Evolutionary conservation across 805 yeast species (phyloP).

Genomic region (Henningerozyma blattae): DNA sequence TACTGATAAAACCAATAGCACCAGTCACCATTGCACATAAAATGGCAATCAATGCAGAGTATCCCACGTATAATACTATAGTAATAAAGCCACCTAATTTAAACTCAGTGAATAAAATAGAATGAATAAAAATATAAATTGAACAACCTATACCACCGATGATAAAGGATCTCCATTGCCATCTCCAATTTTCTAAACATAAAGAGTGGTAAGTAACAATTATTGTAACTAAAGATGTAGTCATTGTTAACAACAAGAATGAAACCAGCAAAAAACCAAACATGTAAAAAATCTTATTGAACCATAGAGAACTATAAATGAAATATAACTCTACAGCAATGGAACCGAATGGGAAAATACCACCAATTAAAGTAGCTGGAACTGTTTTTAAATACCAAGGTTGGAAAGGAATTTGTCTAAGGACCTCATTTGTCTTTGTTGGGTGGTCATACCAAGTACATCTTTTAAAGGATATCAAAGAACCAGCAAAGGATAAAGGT

Average conservation of each 20-base stretch:
- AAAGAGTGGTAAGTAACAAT: conserved; percentile 73
- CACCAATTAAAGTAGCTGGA: conserved; percentile 63
- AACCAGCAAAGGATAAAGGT: conserved; percentile 78
- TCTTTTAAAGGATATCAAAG: conserved; percentile 59
- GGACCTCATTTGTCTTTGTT: conserved; percentile 87
- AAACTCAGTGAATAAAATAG: conserved; percentile 61
- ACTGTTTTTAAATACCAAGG: conserved; percentile 67
- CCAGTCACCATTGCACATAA: conserved; percentile 78
- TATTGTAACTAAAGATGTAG: conserved; percentile 71
- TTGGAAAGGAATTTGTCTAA: conserved; percentile 89
- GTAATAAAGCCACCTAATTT: conserved; percentile 65
- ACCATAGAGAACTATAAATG: conserved; percentile 86
- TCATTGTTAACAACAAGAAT: conserved; percentile 66
- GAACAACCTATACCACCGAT: conserved; percentile 91
- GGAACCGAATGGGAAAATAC: conserved; percentile 89
- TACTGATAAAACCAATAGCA: conserved; percentile 69
- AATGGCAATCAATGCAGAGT: conserved; percentile 58
- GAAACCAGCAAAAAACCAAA: conserved; percentile 93
- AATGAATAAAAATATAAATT: conserved; percentile 71
- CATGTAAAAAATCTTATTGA: conserved; percentile 89
- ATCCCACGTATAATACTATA: conserved; percentile 69
- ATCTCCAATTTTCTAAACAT: conserved; percentile 83
- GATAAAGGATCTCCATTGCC: conserved; percentile 94
- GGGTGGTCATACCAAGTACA: conserved; percentile 49
- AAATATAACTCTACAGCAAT: conserved; percentile 92